Base-by-base conservation (phyloP, 768 basidiomycete genomes). In the Tulasnella calospora region DNA sequence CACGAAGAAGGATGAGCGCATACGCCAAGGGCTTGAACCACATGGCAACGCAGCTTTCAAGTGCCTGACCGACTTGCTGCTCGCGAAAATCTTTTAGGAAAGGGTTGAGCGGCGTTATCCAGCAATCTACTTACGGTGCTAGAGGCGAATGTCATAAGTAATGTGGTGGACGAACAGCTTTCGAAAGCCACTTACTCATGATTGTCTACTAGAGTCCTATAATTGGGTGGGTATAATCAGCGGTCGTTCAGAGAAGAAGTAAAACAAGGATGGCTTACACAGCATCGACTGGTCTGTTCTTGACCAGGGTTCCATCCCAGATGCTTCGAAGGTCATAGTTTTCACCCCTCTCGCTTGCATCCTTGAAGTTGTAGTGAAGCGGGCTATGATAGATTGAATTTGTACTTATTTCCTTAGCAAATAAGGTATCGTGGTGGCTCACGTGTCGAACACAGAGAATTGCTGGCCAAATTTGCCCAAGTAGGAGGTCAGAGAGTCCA, bases 361-460 rank as follows among this genome's bases (percentile, higher is more conserved):
- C 82, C 82, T 85, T 84, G 81, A 84, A 84, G 76, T 84, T 84
- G 80, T 84, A 84, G 75, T 86, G 85, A 30, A 86, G 81, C 73
- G 84, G 84, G 4, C 75, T 76, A 41, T 40, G 6, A 38, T 9
- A 72, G 41, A 13, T 33, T 12, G 44, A 46, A 51, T 19, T 19
- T 51, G 5, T 3, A 10, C 47, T 9, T 19, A 51, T 15, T 46
- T 19, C 41, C 9, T 10, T 5, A 19, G 23, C 1, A 51, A 23
- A 23, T 2, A 23, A 23, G 15, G 9, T 1, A 51, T 51, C 17
- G 19, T 10, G 9, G n/a, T 30, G 4, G 1, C 75, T 76, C 19
- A 76, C 30, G 84, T 83, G 76, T 86, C 85, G 78, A 86, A 86
- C 38, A 85, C 84, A 0, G 84, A 84, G 82, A 86, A 86, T 75